Conservation (phyloP, 495 filamentous ascomycete species). For the Saxophila tyrrhenica region DNA sequence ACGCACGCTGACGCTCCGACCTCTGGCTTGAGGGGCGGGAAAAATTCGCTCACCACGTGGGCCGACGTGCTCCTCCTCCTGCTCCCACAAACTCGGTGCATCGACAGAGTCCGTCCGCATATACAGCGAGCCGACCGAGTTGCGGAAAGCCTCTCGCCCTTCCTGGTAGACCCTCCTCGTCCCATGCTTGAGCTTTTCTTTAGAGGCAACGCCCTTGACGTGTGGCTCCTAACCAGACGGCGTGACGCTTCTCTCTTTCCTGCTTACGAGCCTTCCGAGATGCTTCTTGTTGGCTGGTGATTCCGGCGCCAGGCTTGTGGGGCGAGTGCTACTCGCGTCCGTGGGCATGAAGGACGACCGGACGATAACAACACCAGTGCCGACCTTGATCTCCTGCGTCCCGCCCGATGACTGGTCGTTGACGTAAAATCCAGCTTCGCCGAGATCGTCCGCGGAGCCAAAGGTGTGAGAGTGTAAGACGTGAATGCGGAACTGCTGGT, state of each 20-base stretch:
- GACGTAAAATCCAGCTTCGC: constrained; percentile 79
- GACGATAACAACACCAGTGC: constrained; percentile 25
- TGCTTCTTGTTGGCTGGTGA: constrained; percentile 9
- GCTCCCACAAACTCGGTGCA: background rate
- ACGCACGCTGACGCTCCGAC: background rate
- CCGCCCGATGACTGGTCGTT: constrained; percentile 63
- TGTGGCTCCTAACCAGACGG: constrained; percentile 13
- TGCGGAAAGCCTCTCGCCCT: background rate
- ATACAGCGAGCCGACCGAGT: background rate
- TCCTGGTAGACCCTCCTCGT: constrained; percentile 1
- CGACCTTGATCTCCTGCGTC: constrained; percentile 64
- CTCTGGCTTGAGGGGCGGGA: background rate
- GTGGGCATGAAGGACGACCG: constrained; percentile 9
- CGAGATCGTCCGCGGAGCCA: constrained; percentile 59
- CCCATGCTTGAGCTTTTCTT: background rate
- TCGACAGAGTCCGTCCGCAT: background rate
- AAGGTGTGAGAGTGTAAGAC: constrained; percentile 78
- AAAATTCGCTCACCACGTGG: background rate
- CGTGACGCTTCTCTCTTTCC: constrained; percentile 14
- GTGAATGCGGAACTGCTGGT: constrained; percentile 73
- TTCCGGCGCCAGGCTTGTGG: background rate
- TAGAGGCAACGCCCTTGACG: background rate
- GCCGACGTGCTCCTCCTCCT: background rate
- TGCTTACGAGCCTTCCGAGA: constrained; percentile 7
- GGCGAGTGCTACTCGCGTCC: constrained; percentile 4